phyloP scores from a whole-genome alignment of 768 basidiomycete species.

The Kwoniella sp. region DNA sequence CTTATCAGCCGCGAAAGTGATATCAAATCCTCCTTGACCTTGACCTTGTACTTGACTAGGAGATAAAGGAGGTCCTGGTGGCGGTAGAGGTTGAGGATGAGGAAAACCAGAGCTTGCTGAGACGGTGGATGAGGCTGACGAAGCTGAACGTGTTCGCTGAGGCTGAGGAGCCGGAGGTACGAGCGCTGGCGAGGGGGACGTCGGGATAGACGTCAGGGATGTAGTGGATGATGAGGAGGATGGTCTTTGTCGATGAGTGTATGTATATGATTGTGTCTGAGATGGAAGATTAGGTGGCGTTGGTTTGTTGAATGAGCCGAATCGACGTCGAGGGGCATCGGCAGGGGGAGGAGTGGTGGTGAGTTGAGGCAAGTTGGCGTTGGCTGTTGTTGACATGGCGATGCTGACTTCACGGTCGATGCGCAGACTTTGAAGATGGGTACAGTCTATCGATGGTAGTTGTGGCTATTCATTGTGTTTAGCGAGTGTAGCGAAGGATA shows the following conservation, averaged over 20 bases:
- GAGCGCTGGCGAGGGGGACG: conserved; percentile 14
- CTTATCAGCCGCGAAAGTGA: conserved; percentile 33
- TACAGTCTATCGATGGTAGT: background rate
- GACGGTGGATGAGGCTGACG: conserved; percentile 25
- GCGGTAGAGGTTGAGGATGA: background rate
- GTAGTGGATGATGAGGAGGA: conserved; percentile 21
- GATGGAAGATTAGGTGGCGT: background rate
- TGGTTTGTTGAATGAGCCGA: conserved; percentile 26
- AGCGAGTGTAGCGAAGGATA: no score
- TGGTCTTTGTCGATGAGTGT: conserved; percentile 5
- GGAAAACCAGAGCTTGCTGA: background rate
- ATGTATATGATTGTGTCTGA: background rate
- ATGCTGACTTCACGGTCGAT: no score
- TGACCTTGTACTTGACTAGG: background rate
- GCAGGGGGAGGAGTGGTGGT: conserved; percentile 22
- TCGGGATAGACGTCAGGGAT: conserved; percentile 6
- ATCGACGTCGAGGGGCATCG: conserved; percentile 34
- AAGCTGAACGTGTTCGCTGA: conserved; percentile 32
- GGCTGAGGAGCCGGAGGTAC: conserved; percentile 24
- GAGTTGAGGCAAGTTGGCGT: conserved; percentile 1
- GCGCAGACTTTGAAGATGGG: background rate
- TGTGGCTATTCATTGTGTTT: background rate
- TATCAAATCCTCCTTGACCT: conserved; percentile 19
- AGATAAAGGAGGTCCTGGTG: background rate
- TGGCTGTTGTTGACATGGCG: conserved; percentile 1